These are phyloP conservation scores for Komagataella kurtzmanii DNA, from an alignment of 805 yeast genomes.

Conservation along the genomic window DNA sequence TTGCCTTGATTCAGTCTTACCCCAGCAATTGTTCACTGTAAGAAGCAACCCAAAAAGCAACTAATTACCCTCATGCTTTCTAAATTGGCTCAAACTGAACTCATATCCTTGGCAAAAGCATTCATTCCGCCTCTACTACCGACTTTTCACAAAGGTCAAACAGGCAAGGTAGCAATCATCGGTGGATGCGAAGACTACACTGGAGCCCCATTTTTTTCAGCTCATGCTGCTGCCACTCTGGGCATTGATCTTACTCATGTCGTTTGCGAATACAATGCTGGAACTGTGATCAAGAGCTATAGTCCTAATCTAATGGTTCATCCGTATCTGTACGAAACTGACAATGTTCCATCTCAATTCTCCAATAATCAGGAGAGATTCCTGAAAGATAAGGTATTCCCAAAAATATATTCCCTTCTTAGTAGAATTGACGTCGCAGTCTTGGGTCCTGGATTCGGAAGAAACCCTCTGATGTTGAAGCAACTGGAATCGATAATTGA, in stretches of 20 bases:
- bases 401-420: slow-evolving; percentile 41
- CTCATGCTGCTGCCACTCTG: slow-evolving; percentile 68
- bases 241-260: slow-evolving; percentile 89
- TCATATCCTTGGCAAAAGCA: slow-evolving; percentile 33
- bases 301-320: slow-evolving; percentile 95
- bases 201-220: slow-evolving; percentile 91
- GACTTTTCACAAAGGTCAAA: slow-evolving; percentile 78
- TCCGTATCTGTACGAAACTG: slow-evolving; percentile 58
- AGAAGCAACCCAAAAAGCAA: not conserved
- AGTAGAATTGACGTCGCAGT: slow-evolving; percentile 69
- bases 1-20: not conserved
- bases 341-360: slow-evolving; percentile 12
- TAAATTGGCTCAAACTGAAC: slow-evolving; percentile 15
- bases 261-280: slow-evolving; percentile 74
- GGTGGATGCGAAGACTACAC: slow-evolving; percentile 97
- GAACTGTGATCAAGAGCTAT: slow-evolving; percentile 69
- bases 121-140: slow-evolving; percentile 69
- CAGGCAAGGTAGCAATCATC: slow-evolving; percentile 72
- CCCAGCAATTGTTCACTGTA: not conserved
- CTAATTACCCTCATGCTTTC: not conserved
- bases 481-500: slow-evolving; percentile 44
- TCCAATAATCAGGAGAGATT: slow-evolving; percentile 8
- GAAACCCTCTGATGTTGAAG: slow-evolving; percentile 57
- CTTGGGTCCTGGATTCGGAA: slow-evolving; percentile 89
- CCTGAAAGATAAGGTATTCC: slow-evolving; percentile 32